Conservation (phyloP, 176 grass and related monocot species). For the Bolboschoenus planiculmis region DNA sequence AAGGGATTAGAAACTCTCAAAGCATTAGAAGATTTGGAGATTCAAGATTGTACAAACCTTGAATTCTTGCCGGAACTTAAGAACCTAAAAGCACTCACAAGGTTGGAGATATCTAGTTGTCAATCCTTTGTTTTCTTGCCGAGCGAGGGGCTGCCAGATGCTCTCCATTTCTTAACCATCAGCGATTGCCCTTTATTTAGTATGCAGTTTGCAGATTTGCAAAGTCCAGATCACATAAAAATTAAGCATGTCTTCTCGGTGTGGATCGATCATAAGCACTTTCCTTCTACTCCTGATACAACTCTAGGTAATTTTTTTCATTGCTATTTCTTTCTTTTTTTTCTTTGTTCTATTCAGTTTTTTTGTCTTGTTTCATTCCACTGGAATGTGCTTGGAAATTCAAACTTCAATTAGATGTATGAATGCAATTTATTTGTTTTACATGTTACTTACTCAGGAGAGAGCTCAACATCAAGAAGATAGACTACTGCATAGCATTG, state of each 20-base stretch:
- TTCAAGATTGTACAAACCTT: constrained; percentile 25
- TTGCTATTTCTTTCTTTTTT: not conserved
- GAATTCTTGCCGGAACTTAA: constrained; percentile 20
- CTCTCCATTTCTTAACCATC: constrained; percentile 34
- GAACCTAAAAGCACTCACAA: not conserved
- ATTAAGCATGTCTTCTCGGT: constrained; percentile 16
- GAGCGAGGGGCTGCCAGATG: not conserved
- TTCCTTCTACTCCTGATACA: not conserved
- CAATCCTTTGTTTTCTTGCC: constrained; percentile 13
- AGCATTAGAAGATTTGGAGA: constrained; percentile 36
- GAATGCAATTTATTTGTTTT: not conserved
- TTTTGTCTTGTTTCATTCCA: not conserved
- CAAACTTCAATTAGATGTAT: not conserved
- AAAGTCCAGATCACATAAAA: not conserved
- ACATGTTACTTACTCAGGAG: not conserved
- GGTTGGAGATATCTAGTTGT: constrained; percentile 37
- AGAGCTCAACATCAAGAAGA: not conserved
- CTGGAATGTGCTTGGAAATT: not conserved
- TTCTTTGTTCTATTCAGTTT: not conserved
- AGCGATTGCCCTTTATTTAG: constrained; percentile 16
- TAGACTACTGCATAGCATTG: not conserved
- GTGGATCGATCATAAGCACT: constrained; percentile 20
- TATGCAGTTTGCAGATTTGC: not conserved
- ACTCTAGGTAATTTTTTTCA: not conserved
- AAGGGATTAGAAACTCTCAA: constrained; percentile 13